Conservation (phyloP, 306 rosid species). For the Malus sylvestris region DNA sequence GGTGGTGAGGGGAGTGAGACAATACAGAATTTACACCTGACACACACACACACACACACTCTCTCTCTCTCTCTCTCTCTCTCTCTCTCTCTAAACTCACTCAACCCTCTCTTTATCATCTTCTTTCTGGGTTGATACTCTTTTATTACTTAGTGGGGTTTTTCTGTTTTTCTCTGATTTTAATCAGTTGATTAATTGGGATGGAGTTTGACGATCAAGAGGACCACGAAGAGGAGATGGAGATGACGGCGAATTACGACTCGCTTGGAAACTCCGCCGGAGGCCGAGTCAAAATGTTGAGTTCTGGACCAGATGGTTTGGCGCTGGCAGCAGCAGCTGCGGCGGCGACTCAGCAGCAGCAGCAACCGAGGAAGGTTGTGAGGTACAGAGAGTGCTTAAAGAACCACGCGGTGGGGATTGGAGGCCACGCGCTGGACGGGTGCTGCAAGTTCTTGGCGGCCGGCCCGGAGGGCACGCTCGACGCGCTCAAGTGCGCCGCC, state of each 20-base stretch:
- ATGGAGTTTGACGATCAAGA: slow-evolving; percentile 88
- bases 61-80: background rate
- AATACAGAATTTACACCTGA: background rate
- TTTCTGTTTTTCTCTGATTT: background rate
- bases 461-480: slow-evolving; percentile 65
- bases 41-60: background rate
- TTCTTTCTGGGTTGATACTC: background rate
- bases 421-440: slow-evolving; percentile 91
- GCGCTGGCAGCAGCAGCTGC: background rate
- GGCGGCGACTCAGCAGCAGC: slow-evolving; percentile 19
- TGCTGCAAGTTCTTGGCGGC: slow-evolving; percentile 84
- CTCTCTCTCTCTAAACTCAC: too few species aligned
- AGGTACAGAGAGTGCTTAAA: slow-evolving; percentile 83
- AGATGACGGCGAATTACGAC: slow-evolving; percentile 56
- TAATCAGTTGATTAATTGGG: background rate
- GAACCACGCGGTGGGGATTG: slow-evolving; percentile 80
- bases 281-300: slow-evolving; percentile 28
- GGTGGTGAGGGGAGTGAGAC: background rate
- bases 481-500: slow-evolving; percentile 89
- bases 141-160: background rate
- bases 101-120: background rate
- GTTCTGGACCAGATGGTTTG: background rate
- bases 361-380: slow-evolving; percentile 30
- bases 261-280: slow-evolving; percentile 25
- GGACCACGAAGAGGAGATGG: slow-evolving; percentile 73